Evolutionary conservation across 805 yeast species (phyloP).

Genomic region (Kazachstania martiniae): DNA sequence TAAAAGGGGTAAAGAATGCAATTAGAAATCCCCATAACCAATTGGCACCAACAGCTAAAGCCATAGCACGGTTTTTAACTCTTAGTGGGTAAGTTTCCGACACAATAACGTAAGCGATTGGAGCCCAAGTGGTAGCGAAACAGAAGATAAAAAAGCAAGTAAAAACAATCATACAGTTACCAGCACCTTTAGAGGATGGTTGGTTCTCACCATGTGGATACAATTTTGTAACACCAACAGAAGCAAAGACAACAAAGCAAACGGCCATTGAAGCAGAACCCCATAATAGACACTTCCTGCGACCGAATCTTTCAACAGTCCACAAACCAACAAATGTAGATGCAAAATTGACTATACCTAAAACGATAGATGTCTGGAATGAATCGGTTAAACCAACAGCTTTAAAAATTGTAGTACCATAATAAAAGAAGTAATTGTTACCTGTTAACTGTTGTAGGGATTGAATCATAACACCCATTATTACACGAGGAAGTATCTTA

Average conservation of each 20-base stretch:
- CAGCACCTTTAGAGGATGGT: conserved; percentile 36
- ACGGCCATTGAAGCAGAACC: conserved; percentile 40
- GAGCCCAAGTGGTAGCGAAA: conserved; percentile 72
- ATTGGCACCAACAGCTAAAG: conserved; percentile 51
- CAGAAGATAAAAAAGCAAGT: conserved; percentile 61
- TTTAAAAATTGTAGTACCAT: conserved; percentile 50
- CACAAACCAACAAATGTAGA: conserved; percentile 43
- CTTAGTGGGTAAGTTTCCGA: conserved; percentile 65
- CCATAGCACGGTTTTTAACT: conserved; percentile 47
- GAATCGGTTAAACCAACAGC: conserved; percentile 51
- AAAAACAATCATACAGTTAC: conserved; percentile 59
- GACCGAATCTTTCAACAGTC: conserved; percentile 45
- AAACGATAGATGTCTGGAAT: conserved; percentile 45
- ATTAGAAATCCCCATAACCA: conserved; percentile 62
- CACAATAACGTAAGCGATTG: conserved; percentile 51
- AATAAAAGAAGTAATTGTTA: conserved; percentile 56
- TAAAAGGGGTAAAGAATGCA: conserved; percentile 62
- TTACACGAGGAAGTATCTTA: conserved; percentile 37
- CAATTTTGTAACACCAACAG: conserved; percentile 45
- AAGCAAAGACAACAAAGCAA: conserved; percentile 39
- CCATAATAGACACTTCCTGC: conserved; percentile 35
- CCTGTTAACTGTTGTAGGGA: conserved; percentile 61
- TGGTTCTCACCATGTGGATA: conserved; percentile 28
- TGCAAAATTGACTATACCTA: conserved; percentile 49
- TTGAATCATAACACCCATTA: conserved; percentile 46